phyloP scores from a whole-genome alignment of 2,329 filamentous ascomycete species.

The Hypomyces rosellus region DNA sequence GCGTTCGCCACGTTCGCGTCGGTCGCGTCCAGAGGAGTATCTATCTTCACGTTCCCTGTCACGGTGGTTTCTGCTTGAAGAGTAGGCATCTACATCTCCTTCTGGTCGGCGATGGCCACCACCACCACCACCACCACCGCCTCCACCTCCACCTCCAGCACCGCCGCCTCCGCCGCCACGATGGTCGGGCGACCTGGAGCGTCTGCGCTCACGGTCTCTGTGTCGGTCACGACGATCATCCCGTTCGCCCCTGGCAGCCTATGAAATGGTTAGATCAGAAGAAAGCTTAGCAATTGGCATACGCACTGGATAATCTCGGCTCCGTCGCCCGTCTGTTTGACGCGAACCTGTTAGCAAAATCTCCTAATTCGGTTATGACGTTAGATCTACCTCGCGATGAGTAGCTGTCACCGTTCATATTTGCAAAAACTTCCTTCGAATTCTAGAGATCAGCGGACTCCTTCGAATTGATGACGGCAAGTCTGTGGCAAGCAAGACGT shows the following conservation, averaged over 20 bases:
- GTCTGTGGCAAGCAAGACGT: conserved; percentile 13
- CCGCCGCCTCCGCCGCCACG: conserved; percentile 20
- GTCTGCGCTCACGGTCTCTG: conserved; percentile 55
- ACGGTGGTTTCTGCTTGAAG: conserved; percentile 84
- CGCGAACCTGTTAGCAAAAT: conserved; percentile 17
- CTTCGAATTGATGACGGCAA: conserved; percentile 15
- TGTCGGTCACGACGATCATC: conserved; percentile 33
- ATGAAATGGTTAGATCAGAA: conserved; percentile 15
- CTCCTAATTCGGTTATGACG: conserved; percentile 19
- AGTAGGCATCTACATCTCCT: conserved; percentile 79
- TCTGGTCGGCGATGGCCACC: conserved; percentile 61
- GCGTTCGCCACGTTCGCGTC: conserved; percentile 56
- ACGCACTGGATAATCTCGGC: conserved; percentile 50
- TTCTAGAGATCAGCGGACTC: conserved; percentile 10
- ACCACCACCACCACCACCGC: too few species aligned
- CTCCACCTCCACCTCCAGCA: conserved; percentile 19
- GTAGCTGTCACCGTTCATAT: conserved; percentile 83
- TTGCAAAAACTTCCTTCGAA: conserved; percentile 21
- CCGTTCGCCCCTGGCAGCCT: conserved; percentile 27
- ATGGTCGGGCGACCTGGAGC: conserved; percentile 81
- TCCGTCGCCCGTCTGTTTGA: conserved; percentile 42
- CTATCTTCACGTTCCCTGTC: conserved; percentile 91
- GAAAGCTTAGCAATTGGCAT: conserved; percentile 6
- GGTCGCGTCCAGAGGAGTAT: conserved; percentile 62
- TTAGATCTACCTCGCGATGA: conserved; percentile 62